These are phyloP conservation scores for Dictyostelium intermedium DNA, from an alignment of 78 protist species.

Conservation along the genomic window DNA sequence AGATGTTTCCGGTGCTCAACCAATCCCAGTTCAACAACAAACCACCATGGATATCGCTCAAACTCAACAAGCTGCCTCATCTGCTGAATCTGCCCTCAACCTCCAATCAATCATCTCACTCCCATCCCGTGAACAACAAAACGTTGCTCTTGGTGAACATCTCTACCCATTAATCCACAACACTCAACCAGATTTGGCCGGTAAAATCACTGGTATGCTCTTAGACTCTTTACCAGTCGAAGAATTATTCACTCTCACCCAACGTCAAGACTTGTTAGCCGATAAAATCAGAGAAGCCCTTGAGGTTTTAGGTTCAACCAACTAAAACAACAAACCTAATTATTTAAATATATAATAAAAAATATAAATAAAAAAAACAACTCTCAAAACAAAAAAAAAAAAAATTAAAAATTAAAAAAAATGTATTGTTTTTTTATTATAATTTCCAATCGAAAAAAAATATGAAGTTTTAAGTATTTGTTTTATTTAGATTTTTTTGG, in stretches of 20 bases:
- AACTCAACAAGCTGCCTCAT: constrained; percentile 8
- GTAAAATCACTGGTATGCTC: constrained; percentile 91
- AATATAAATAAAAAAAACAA: not conserved
- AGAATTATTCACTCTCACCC: constrained; percentile 73
- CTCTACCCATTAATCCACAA: constrained; percentile 82
- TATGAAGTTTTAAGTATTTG: no score
- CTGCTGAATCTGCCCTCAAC: constrained; percentile 39
- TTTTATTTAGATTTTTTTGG: no score
- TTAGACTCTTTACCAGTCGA: constrained; percentile 78
- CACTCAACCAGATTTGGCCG: constrained; percentile 79
- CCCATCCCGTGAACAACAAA: constrained; percentile 75
- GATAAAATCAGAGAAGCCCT: constrained; percentile 85
- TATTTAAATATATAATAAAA: not conserved
- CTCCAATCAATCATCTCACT: constrained; percentile 12
- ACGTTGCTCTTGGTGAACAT: constrained; percentile 72
- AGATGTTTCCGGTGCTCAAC: not conserved
- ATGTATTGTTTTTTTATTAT: no score
- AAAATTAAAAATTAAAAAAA: no score
- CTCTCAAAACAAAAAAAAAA: not conserved
- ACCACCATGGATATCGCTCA: not conserved
- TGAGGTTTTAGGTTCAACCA: constrained; percentile 41
- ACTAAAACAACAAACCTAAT: not conserved
- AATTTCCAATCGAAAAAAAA: no score
- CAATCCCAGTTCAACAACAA: constrained; percentile 4
- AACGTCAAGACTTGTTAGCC: constrained; percentile 42